Base-by-base conservation (phyloP, 768 basidiomycete genomes). In the Tricholomella constricta region DNA sequence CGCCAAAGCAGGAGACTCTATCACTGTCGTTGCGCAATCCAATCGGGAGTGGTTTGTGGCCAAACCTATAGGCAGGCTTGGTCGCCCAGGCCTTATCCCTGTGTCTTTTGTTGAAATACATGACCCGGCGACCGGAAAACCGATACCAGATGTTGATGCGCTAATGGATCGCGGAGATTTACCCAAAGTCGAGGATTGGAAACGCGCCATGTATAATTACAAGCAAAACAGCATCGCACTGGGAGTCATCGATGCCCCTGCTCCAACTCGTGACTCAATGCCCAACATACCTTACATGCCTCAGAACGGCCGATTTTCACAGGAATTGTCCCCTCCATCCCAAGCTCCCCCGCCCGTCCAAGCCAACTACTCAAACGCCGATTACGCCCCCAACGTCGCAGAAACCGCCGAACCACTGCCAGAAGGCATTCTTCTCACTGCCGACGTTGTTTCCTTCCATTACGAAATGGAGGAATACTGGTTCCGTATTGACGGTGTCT, bases 31-130 rank as follows among this genome's bases (percentile, higher is more conserved):
- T 51, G 97, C 97, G 0, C 97, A 98, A 69, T 98, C 95, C n/a
- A 99, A 98, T 66, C 92, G 94, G 58, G 97, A 99, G 69, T 99
- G 97, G 97, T 98, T 98, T 69, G 97, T 99, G 43, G 97, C 97
- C 23, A 99, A 99, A 72, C 94, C 96, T 11, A 99, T 99, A 63
- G 94, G 94, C 35, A 81, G 85, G 50, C 82, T 99, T 17, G 96
- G 97, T 26, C 88, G 95, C 48, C 97, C 97, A 0, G 97, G 97
- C 45, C 81, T 99, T 52, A 98, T 99, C 52, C 97, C 97, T 6
- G 95, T 94, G 46, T 86, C 96, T 1, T 98, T 98, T 68, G 96
- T 99, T 61, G 89, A 98, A 71, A 89, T 98, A 43, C 90, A 94
- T 52, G 95, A 99, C 69, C 95, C 95, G 17, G 74, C 83, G 9